Base-by-base conservation (phyloP, 768 basidiomycete genomes). In the Trametes elegans region DNA sequence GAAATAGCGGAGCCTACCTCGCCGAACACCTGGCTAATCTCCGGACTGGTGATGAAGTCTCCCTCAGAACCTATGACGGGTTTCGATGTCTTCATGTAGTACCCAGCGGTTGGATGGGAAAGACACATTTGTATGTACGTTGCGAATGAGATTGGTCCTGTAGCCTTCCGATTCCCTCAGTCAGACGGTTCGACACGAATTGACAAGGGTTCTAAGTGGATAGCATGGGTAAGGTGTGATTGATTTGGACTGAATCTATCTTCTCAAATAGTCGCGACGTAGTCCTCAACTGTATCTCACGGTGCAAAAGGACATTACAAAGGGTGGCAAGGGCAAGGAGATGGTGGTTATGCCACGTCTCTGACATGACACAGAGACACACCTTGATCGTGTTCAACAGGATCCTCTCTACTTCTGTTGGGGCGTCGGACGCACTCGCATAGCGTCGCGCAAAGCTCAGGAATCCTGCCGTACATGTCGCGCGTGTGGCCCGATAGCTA, bases 11-110 rank as follows among this genome's bases (percentile, higher is more conserved):
- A 14, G 69, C 82, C 60, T 66, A 94, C 96, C 84, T 99, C 96
- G 55, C 97, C 97, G 68, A 98, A 98, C 0, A 91, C 83, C 68
- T 98, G 94, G 63, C 84, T 90, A 49, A 99, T 98, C 70, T 99
- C 97, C 2, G 96, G 97, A 62, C 90, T 93, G 10, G 97, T 99
- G 19, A 90, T 88, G 66, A 98, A 99, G 74, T 99, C 97, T 5
- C 97, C 97, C 36, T 78, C 76, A 0, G 82, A 59, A 11, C 97
- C 97, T 64, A 99, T 92, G 3, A 98, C 87, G 38, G 82, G 77
- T 53, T 90, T 78, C 13, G 76, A 64, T 0, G 81, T 71, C 32
- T 84, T 87, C 76, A 88, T 91, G 74, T 98, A 98, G 72, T 98
- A 99, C 1, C 97, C 97, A 49, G 92, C 76, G 0, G 81, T 87